Evolutionary conservation across 345 rosid species (phyloP), one percentile per base, ranked within the genome.

Genomic region (Hypericum perforatum): DNA sequence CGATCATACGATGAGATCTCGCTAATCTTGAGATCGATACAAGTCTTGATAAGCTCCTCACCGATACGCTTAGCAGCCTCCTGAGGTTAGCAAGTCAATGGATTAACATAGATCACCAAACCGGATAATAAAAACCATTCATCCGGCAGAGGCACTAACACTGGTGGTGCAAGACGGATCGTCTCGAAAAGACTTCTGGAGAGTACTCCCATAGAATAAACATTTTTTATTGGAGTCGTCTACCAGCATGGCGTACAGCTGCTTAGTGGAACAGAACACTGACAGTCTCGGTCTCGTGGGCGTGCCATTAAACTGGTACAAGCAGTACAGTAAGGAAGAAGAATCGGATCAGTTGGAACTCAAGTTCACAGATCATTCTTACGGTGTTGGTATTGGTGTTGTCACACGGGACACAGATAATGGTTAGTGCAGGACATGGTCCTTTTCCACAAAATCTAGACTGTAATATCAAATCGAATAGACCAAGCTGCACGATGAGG

Each of bases 191-290:
- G 95, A 82, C 63, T 78, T 85, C 78, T 87, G 98, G 68, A 87
- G 63, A 45, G 98, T 82, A 76, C 84, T 85, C 54, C 79, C 98
- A 37, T 75, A 79, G 61, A 81, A 87, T 58, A 87, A 71, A 60
- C 84, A 81, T 70, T 78, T 87, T 64, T 81, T 84, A 80, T 82
- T 87, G 41, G 62, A 73, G 59, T 87, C 96, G 71, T 91, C 98
- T 0, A 91, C 88, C 67, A 91, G 74, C 90, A 81, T 75, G 7
- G 88, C 96, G 56, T 87, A 87, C 16, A 91, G 69, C 61, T 91
- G 98, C 47, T 85, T 82, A 11, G 82, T 84, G 14, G 95, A 86
- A 71, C 95, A 84, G 78, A 91, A 91, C 13, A 91, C 96, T 5
- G 96, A 87, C 9, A 87, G 80, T 68, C 98, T 74, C 45, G 96